Evolutionary conservation across 495 filamentous ascomycete species (phyloP).

Genomic region (Lepraria neglecta): DNA sequence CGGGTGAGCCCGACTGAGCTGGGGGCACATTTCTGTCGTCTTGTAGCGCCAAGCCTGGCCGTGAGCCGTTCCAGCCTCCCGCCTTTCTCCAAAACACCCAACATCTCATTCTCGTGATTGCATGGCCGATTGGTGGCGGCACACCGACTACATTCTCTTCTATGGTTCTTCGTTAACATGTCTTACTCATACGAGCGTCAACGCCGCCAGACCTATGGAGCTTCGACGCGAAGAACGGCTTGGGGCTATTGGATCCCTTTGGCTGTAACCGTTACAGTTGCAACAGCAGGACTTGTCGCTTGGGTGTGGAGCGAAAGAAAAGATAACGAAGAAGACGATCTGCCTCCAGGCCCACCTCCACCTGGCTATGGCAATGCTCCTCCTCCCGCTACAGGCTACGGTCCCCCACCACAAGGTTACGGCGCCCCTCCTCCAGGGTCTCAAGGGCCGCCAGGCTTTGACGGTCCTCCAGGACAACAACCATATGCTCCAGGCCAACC

Average conservation of each 20-base stretch:
- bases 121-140: constrained; percentile 16
- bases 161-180: constrained; percentile 41
- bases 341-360: constrained; percentile 42
- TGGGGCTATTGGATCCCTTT: constrained; percentile 82
- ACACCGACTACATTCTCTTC: neutral
- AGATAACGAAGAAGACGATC: constrained; percentile 60
- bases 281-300: constrained; percentile 73
- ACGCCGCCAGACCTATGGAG: constrained; percentile 52
- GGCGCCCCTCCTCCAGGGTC: constrained; percentile 24
- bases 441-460: constrained; percentile 35
- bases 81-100: constrained; percentile 4
- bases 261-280: constrained; percentile 74
- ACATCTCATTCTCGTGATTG: neutral
- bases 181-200: constrained; percentile 64
- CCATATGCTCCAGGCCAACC: constrained; percentile 23
- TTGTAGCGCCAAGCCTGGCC: too few species aligned
- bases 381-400: constrained; percentile 16
- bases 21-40: neutral
- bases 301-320: constrained; percentile 90
- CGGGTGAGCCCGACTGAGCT: neutral
- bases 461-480: constrained; percentile 34
- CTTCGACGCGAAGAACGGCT: constrained; percentile 56
- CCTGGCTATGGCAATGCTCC: constrained; percentile 34
- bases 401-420: constrained; percentile 19
- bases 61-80: too few species aligned